Evolutionary conservation across 78 protist genomes (phyloP).

Genomic region (Tieghemostelium lacteum): DNA sequence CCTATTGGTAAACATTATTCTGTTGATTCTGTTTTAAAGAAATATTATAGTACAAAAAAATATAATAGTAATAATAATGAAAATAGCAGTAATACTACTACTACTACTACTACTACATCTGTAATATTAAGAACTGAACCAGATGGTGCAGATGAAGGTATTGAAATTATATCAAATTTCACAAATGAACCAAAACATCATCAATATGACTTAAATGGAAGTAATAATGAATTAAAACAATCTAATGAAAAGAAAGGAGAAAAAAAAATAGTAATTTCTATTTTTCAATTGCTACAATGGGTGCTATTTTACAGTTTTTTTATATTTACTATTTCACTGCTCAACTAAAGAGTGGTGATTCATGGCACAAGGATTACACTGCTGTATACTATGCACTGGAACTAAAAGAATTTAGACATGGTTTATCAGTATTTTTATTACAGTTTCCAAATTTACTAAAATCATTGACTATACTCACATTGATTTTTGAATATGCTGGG

Average conservation of each 20-base stretch:
- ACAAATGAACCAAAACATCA: too few relatives aligned
- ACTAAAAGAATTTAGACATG: constrained; percentile 42
- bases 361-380: constrained; percentile 38
- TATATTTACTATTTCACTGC: constrained; percentile 60
- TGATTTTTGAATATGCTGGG: constrained; percentile 60
- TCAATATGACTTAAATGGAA: background rate
- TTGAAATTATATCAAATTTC: too few relatives aligned
- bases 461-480: constrained; percentile 44
- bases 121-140: too few relatives aligned
- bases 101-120: too few relatives aligned
- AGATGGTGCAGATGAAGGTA: too few relatives aligned
- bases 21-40: constrained; percentile 21
- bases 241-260: background rate
- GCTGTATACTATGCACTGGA: constrained; percentile 66
- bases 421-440: constrained; percentile 5
- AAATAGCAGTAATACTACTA: too few relatives aligned
- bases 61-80: background rate
- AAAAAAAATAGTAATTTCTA: background rate
- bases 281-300: constrained; percentile 1
- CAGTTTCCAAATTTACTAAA: constrained; percentile 38
- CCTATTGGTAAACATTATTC: constrained; percentile 17
- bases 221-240: background rate
- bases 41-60: background rate
- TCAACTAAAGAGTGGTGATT: constrained; percentile 25
- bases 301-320: constrained; percentile 23